Evolutionary conservation across 805 yeast genomes (phyloP).

Genomic region (Jamesozyma piceae): DNA sequence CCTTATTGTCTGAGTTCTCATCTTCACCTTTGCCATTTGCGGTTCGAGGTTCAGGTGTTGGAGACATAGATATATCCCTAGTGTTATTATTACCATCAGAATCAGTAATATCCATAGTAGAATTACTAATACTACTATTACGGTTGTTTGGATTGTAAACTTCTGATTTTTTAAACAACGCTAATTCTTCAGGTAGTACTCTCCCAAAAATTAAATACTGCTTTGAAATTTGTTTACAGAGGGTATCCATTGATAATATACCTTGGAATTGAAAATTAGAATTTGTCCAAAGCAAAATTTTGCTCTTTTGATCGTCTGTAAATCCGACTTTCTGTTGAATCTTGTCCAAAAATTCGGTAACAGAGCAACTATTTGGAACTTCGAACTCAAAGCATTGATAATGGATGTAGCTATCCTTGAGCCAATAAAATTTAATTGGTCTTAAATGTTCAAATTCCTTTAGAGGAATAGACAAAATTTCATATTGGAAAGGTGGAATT

Average conservation of each 20-base stretch:
- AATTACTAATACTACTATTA: not conserved
- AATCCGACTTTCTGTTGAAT: slow-evolving; percentile 48
- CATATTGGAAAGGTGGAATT: slow-evolving; percentile 57
- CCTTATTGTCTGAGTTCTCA: slow-evolving; percentile 14
- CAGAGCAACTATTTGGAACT: slow-evolving; percentile 53
- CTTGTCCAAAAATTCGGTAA: slow-evolving; percentile 45
- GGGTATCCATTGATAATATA: slow-evolving; percentile 29
- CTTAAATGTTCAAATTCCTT: slow-evolving; percentile 71
- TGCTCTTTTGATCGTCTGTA: slow-evolving; percentile 37
- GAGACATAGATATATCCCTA: slow-evolving; percentile 1
- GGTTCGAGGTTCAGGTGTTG: slow-evolving; percentile 1
- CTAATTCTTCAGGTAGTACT: slow-evolving; percentile 35
- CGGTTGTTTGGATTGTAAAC: slow-evolving; percentile 8
- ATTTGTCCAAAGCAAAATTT: slow-evolving; percentile 50
- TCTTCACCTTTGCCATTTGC: not conserved
- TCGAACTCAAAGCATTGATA: slow-evolving; percentile 60
- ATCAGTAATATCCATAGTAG: not conserved
- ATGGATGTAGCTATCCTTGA: slow-evolving; percentile 61
- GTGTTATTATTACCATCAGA: not conserved
- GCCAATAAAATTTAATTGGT: slow-evolving; percentile 57
- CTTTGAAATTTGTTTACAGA: slow-evolving; percentile 34
- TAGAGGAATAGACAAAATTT: slow-evolving; percentile 63
- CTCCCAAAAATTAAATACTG: slow-evolving; percentile 38
- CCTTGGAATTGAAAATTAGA: slow-evolving; percentile 31
- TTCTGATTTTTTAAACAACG: slow-evolving; percentile 19